These are phyloP conservation scores for Rusavskia elegans DNA, from an alignment of 495 filamentous ascomycete genomes.

Conservation along the genomic window DNA sequence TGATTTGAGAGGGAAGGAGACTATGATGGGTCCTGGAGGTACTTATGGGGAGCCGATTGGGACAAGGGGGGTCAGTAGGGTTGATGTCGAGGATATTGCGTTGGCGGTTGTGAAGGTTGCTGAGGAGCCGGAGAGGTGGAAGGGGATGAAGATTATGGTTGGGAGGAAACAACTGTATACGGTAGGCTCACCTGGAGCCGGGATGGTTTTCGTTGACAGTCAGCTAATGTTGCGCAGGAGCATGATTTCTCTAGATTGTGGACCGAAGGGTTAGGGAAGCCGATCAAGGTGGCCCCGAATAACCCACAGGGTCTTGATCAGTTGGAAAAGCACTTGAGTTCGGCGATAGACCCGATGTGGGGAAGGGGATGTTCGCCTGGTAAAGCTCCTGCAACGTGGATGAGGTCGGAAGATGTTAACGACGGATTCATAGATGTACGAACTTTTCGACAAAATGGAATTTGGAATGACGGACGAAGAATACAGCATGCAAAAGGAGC, in stretches of 20 bases:
- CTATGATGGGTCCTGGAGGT: background rate
- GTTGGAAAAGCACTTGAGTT: background rate
- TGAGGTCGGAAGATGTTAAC: background rate
- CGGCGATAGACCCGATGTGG: background rate
- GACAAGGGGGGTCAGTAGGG: background rate
- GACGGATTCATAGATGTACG: background rate
- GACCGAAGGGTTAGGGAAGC: background rate
- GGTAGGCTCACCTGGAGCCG: background rate
- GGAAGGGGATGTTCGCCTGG: background rate
- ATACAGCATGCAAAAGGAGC: background rate
- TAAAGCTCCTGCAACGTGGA: background rate
- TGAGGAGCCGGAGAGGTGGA: background rate
- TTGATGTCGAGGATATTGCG: background rate
- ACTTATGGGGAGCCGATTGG: background rate
- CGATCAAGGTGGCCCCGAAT: background rate
- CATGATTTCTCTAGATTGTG: background rate
- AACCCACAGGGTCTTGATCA: background rate
- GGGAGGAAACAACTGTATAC: background rate
- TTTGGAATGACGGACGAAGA: constrained; percentile 1
- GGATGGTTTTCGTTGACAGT: background rate
- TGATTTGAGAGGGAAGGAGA: background rate
- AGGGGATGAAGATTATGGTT: background rate
- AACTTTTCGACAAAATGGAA: background rate
- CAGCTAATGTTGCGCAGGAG: background rate
- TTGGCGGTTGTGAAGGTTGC: background rate